Evolutionary conservation across 2,329 filamentous ascomycete genomes (phyloP), one percentile per base, ranked within the genome.

Genomic region (Rutstroemia sp.): DNA sequence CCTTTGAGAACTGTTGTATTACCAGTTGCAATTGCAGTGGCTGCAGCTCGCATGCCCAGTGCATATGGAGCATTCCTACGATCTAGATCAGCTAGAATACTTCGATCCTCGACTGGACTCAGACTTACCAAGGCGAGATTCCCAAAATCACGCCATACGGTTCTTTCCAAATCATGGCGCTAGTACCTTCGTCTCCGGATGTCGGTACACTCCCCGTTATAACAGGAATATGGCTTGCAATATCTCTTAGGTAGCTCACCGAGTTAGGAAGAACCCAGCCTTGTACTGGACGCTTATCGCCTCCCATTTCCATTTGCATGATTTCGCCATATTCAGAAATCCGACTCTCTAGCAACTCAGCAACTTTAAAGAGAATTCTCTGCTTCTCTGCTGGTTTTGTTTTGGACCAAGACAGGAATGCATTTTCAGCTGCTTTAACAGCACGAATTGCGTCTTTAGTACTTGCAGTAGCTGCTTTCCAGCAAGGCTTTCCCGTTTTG

Each of bases 1-100:
- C 78, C 84, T 69, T 91, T 92, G 58, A 91, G 73, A 7, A 92
- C 77, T 34, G 80, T 78, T 0, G 87, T 89, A 70, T 91, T 91
- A 27, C 88, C 88, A 0, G 81, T 82, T 1, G 89, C 90, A 12
- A 92, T 75, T 8, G 77, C 71, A 38, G 78, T 75, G 30, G 74
- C 68, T 21, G 87, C 79, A 7, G 78, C 69, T 45, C 81, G 75
- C 38, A 75, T 67, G 27, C 77, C 78, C n/a, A 84, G 72, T 57
- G 80, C 75, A 61, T 77, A 76, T 2, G 79, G 75, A 9, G 80
- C 77, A 62, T 84, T 83, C 79, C 80, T 23, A 39, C 12, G 39
- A 60, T 76, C 74, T 5, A 77, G 74, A 47, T 9, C 12, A 17
- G 44, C 23, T 36, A 23, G 17, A 17, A 4, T 23, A 23, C 23